Conservation (phyloP, 768 basidiomycete genomes). For the Lactifluus subvellereus region DNA sequence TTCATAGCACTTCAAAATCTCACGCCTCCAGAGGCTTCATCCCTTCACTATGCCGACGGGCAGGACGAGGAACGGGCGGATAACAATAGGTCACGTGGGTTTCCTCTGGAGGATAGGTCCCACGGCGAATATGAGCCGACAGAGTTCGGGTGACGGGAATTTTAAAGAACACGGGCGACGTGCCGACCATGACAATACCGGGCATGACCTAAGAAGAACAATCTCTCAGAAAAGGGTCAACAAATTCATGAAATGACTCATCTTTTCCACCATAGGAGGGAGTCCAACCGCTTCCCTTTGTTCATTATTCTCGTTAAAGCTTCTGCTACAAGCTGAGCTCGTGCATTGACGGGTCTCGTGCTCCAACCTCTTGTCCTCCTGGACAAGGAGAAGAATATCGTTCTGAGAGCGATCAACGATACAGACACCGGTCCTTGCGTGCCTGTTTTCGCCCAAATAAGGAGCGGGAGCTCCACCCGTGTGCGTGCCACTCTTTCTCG, state of each 20-base stretch:
- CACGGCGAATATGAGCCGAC: not conserved
- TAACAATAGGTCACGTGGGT: not conserved
- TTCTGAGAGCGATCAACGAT: not conserved
- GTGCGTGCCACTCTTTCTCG: not conserved
- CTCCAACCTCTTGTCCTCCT: conserved; percentile 5
- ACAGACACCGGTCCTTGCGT: conserved; percentile 1
- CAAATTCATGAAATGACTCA: not conserved
- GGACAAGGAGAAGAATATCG: conserved; percentile 13
- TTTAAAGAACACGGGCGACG: not conserved
- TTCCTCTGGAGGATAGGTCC: not conserved
- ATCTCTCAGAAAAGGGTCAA: not conserved
- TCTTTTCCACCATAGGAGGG: not conserved
- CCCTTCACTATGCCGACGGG: conserved; percentile 17
- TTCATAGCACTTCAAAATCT: conserved; percentile 20
- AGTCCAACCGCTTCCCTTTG: not conserved
- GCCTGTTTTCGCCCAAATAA: not conserved
- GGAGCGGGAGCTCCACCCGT: not conserved
- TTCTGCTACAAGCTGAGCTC: not conserved
- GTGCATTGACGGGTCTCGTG: not conserved
- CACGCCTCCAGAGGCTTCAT: conserved; percentile 24
- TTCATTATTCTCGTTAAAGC: not conserved
- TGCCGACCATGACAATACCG: conserved; percentile 1
- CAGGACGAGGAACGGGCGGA: conserved; percentile 20
- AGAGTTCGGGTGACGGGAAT: not conserved
- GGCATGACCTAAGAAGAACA: not conserved